Conservation (phyloP, 495 filamentous ascomycete species). For the Penicillium coprophilum region DNA sequence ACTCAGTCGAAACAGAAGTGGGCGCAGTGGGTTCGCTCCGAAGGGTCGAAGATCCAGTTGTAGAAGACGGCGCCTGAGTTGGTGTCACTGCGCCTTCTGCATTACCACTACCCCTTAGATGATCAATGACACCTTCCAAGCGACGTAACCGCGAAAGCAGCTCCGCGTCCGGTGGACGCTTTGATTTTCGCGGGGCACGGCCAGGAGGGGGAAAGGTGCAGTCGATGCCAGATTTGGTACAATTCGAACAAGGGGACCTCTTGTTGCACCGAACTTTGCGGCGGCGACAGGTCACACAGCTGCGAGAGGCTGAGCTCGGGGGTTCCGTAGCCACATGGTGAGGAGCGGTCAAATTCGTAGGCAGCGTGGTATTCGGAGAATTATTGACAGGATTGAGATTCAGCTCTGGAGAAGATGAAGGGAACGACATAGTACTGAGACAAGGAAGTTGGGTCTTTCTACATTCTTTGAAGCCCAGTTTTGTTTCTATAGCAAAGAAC, state of each 20-base stretch:
- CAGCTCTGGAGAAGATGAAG: slow-evolving; percentile 26
- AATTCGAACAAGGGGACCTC: slow-evolving; percentile 78
- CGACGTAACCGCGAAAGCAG: slow-evolving; percentile 73
- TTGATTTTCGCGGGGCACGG: slow-evolving; percentile 69
- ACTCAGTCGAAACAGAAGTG: not conserved
- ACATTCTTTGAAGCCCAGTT: slow-evolving; percentile 13
- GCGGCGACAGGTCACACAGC: slow-evolving; percentile 80
- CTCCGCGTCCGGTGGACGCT: slow-evolving; percentile 69
- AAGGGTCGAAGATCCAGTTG: slow-evolving; percentile 4
- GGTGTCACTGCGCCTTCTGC: slow-evolving; percentile 6
- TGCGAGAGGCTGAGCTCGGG: slow-evolving; percentile 55
- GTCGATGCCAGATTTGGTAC: slow-evolving; percentile 70
- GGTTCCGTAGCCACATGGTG: slow-evolving; percentile 12
- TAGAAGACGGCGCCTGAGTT: slow-evolving; percentile 4
- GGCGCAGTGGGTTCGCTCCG: not conserved
- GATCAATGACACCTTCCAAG: slow-evolving; percentile 79
- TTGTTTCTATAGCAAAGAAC: too few relatives aligned
- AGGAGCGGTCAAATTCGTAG: slow-evolving; percentile 16
- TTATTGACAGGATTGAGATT: slow-evolving; percentile 19
- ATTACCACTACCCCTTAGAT: slow-evolving; percentile 44
- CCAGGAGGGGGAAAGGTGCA: slow-evolving; percentile 84
- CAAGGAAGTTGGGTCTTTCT: not conserved
- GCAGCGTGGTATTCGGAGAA: slow-evolving; percentile 19
- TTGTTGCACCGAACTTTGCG: slow-evolving; percentile 91
- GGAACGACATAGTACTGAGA: slow-evolving; percentile 34